Evolutionary conservation across 768 basidiomycete genomes (phyloP).

Genomic region (Russula olivacea): DNA sequence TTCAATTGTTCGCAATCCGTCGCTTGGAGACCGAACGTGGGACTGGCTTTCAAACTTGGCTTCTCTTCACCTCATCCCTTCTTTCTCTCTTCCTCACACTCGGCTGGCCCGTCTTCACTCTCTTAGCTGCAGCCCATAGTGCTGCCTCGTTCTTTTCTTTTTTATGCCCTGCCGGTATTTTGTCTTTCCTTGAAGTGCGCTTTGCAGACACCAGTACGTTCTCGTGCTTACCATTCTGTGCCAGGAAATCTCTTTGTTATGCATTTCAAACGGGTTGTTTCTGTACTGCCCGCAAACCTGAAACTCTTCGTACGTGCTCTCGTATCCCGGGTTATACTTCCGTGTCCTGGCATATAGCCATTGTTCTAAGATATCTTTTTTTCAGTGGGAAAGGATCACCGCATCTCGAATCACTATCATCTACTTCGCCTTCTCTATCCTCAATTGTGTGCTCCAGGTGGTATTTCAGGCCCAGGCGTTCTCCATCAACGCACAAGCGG

Average conservation of each 20-base stretch:
- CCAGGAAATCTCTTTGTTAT: constrained; percentile 27
- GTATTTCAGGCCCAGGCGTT: constrained; percentile 63
- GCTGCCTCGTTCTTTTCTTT: constrained; percentile 29
- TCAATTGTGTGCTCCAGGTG: constrained; percentile 64
- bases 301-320: constrained; percentile 44
- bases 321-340: neutral
- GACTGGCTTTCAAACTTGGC: too few species aligned
- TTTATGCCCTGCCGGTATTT: constrained; percentile 41
- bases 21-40: neutral
- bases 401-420: constrained; percentile 58
- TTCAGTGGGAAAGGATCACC: constrained; percentile 64
- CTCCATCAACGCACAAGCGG: constrained; percentile 55
- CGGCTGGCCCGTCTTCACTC: constrained; percentile 22
- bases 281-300: constrained; percentile 37
- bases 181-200: constrained; percentile 28
- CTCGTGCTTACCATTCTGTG: neutral
- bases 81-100: neutral
- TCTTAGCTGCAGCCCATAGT: constrained; percentile 11
- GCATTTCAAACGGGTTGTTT: constrained; percentile 38
- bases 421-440: constrained; percentile 61
- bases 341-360: neutral
- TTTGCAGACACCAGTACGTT: neutral
- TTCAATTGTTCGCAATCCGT: neutral
- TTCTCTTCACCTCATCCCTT: too few species aligned
- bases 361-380: neutral